phyloP scores from a whole-genome alignment of 352 stramenopile species.

The Peronospora tabacina region DNA sequence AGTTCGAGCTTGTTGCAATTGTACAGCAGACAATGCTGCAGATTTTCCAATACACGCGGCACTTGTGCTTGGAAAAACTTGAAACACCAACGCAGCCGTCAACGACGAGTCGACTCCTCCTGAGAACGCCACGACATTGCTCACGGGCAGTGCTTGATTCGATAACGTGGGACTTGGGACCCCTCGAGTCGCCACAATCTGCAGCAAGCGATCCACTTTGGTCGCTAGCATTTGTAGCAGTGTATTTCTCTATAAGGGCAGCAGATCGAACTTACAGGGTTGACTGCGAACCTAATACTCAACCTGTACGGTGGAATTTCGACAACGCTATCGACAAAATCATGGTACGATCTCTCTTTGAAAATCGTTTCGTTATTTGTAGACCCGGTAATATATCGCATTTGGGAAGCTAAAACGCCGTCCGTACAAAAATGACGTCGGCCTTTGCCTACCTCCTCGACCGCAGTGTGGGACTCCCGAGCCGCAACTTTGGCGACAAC shows the following conservation, averaged over 20 bases:
- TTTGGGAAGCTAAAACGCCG: no score
- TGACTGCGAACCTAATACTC: no score
- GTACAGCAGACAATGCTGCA: slow-evolving; percentile 76
- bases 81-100: slow-evolving; percentile 86
- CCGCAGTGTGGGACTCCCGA: slow-evolving; percentile 40
- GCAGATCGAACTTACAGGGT: no score
- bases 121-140: slow-evolving; percentile 87
- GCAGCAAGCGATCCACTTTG: slow-evolving; percentile 39
- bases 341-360: no score
- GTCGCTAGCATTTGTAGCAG: slow-evolving; percentile 13
- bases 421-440: slow-evolving; percentile 10
- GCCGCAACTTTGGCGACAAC: slow-evolving; percentile 36
- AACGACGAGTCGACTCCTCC: slow-evolving; percentile 95
- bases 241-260: neutral
- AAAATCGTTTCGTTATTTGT: neutral
- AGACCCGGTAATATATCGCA: no score
- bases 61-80: slow-evolving; percentile 64
- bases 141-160: slow-evolving; percentile 14
- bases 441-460: slow-evolving; percentile 52
- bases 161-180: neutral
- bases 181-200: slow-evolving; percentile 30
- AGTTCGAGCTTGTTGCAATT: slow-evolving; percentile 81
- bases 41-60: slow-evolving; percentile 91
- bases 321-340: no score
- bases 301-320: no score